Evolutionary conservation across 805 yeast genomes (phyloP).

Genomic region (Zygosaccharomyces pseudorouxii): DNA sequence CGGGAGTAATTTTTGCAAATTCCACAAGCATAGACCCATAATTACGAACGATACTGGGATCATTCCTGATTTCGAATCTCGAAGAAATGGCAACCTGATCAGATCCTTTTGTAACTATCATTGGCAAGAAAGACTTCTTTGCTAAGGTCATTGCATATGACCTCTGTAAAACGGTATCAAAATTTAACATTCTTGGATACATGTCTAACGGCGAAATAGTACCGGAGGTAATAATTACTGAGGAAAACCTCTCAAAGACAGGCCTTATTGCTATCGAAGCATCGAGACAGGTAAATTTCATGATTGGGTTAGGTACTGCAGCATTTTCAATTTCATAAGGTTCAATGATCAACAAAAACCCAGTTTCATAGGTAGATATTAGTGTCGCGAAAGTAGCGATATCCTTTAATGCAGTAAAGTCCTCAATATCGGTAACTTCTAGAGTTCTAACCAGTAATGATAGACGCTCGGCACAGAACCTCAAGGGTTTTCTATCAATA

Average conservation of each 20-base stretch:
- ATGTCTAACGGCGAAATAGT: slow-evolving; percentile 97
- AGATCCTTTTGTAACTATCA: slow-evolving; percentile 95
- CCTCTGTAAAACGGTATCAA: slow-evolving; percentile 88
- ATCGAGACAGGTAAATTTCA: slow-evolving; percentile 90
- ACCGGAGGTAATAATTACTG: slow-evolving; percentile 94
- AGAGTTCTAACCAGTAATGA: slow-evolving; percentile 84
- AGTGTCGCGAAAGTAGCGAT: slow-evolving; percentile 96
- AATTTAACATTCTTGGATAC: slow-evolving; percentile 96
- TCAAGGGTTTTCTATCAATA: slow-evolving; percentile 84
- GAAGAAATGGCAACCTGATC: slow-evolving; percentile 97
- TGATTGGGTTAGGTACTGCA: slow-evolving; percentile 93
- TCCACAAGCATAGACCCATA: slow-evolving; percentile 91
- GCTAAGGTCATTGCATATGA: slow-evolving; percentile 95
- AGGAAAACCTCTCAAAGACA: slow-evolving; percentile 85
- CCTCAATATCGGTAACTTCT: slow-evolving; percentile 84
- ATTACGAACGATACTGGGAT: slow-evolving; percentile 95
- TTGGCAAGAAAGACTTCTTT: slow-evolving; percentile 85
- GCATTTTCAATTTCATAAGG: slow-evolving; percentile 94
- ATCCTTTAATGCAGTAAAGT: slow-evolving; percentile 87
- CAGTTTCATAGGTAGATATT: slow-evolving; percentile 90
- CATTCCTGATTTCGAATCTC: slow-evolving; percentile 93
- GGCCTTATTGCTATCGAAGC: slow-evolving; percentile 98
- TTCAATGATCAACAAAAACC: slow-evolving; percentile 86
- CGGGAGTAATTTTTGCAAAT: slow-evolving; percentile 93
- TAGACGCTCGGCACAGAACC: slow-evolving; percentile 88